phyloP scores from a whole-genome alignment of 2,329 filamentous ascomycete genomes.

The Botrytis aclada region DNA sequence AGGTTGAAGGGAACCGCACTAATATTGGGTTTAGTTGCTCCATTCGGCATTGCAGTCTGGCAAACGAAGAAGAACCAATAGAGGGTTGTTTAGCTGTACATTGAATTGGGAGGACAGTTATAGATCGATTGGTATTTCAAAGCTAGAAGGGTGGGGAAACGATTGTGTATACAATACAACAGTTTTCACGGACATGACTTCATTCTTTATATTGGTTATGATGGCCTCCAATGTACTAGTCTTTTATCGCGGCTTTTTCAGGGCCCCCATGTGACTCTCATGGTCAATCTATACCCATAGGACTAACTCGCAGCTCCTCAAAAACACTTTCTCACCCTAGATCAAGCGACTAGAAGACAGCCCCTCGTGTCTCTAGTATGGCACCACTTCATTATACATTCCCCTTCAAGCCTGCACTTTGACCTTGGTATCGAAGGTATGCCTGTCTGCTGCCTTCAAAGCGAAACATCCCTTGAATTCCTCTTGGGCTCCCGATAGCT shows the following conservation, averaged over 20 bases:
- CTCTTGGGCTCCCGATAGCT: constrained; percentile 45
- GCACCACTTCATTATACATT: not conserved
- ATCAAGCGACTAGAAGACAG: not conserved
- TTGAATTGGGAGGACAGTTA: constrained; percentile 1
- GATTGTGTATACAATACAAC: constrained; percentile 21
- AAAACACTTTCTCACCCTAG: not conserved
- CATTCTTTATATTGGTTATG: constrained; percentile 10
- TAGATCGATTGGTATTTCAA: constrained; percentile 24
- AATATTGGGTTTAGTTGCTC: constrained; percentile 42
- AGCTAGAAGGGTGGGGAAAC: constrained; percentile 17
- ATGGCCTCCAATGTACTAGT: not conserved
- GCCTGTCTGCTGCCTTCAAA: constrained; percentile 51
- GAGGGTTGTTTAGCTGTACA: constrained; percentile 9
- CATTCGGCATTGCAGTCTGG: constrained; percentile 58
- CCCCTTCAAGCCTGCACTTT: constrained; percentile 27
- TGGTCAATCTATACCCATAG: not conserved
- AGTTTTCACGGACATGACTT: constrained; percentile 10
- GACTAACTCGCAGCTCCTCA: not conserved
- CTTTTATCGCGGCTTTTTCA: not conserved
- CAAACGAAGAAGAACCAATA: constrained; percentile 42
- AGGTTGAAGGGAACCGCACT: constrained; percentile 22
- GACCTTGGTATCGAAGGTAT: constrained; percentile 51
- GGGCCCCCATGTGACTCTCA: not conserved
- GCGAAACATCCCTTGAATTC: constrained; percentile 53
- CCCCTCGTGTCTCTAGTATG: not conserved